Evolutionary conservation across 345 rosid species (phyloP).

Genomic region (Salix brachista): DNA sequence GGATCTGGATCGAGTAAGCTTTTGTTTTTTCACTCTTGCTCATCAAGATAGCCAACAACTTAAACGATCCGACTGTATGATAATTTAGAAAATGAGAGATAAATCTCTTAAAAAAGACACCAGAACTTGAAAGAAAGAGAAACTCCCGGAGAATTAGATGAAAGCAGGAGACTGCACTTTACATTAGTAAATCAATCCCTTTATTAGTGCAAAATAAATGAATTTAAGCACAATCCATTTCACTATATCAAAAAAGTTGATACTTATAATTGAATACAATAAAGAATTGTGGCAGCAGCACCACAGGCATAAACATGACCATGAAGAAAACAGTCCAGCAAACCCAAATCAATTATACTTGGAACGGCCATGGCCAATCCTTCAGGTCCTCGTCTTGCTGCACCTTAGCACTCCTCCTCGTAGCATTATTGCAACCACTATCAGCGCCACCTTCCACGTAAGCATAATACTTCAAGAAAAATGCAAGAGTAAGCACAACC

Average conservation of each 20-base stretch:
- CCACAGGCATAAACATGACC: not conserved
- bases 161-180: not conserved
- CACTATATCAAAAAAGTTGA: not conserved
- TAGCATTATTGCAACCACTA: constrained; percentile 3
- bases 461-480: constrained; percentile 72
- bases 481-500: constrained; percentile 83
- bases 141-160: too few relatives aligned
- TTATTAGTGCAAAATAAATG: not conserved
- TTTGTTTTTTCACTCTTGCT: not conserved
- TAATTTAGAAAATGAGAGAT: too few relatives aligned
- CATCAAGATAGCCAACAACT: too few relatives aligned
- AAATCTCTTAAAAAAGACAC: too few relatives aligned
- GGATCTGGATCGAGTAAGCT: not conserved
- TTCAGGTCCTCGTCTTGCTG: constrained; percentile 70
- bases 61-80: too few relatives aligned
- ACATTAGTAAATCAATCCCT: not conserved
- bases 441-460: constrained; percentile 51
- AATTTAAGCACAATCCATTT: not conserved
- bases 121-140: too few relatives aligned
- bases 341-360: constrained; percentile 38
- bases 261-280: not conserved
- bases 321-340: not conserved
- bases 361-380: constrained; percentile 84
- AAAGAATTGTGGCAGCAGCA: constrained; percentile 1
- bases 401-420: constrained; percentile 60